Conservation (phyloP, 352 stramenopile species). For the Phytophthora pinifolia region DNA sequence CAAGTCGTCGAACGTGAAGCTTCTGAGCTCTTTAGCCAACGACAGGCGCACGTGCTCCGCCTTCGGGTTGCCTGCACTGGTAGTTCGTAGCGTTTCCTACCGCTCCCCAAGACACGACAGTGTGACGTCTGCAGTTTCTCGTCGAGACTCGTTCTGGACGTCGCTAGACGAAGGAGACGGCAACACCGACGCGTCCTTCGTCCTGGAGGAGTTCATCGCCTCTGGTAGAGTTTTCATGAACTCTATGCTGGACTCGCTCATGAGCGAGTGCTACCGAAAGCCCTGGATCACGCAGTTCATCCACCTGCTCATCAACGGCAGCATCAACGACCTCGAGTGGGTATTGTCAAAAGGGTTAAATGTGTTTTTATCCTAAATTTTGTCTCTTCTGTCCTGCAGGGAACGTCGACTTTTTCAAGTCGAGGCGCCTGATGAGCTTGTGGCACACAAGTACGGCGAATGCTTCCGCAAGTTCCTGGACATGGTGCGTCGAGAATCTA, state of each 20-base stretch:
- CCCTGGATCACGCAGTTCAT: constrained; percentile 74
- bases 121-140: constrained; percentile 5
- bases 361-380: not conserved
- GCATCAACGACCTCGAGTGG: constrained; percentile 57
- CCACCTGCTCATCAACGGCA: constrained; percentile 63
- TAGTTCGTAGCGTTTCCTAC: constrained; percentile 47
- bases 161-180: constrained; percentile 38
- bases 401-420: constrained; percentile 71
- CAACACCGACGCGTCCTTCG: constrained; percentile 41
- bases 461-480: constrained; percentile 80
- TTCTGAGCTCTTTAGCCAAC: constrained; percentile 73
- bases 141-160: constrained; percentile 47
- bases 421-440: constrained; percentile 46
- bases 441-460: constrained; percentile 51
- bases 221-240: constrained; percentile 78
- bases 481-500: constrained; percentile 29
- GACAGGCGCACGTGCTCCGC: constrained; percentile 41
- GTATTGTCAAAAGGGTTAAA: constrained; percentile 7
- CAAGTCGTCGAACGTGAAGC: constrained; percentile 73
- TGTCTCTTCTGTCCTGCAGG: constrained; percentile 21
- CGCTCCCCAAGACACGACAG: constrained; percentile 41
- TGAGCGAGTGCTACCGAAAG: constrained; percentile 82
- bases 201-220: constrained; percentile 72
- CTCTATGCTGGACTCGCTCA: constrained; percentile 66
- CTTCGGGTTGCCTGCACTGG: constrained; percentile 38